Conservation (phyloP, 352 stramenopile species). For the Aphanomyces cochlioides region DNA sequence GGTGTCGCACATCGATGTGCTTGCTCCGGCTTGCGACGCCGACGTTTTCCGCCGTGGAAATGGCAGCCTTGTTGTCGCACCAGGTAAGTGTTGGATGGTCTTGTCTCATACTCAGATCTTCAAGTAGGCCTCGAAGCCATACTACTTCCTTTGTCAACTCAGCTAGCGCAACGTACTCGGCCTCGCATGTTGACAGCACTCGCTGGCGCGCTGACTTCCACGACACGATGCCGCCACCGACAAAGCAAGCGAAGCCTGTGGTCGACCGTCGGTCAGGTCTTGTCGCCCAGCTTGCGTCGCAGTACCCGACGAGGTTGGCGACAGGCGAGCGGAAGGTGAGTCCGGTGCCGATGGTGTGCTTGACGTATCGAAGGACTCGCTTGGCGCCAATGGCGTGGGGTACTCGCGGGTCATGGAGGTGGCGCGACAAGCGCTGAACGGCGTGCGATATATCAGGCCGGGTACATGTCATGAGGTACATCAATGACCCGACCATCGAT, state of each 20-base stretch:
- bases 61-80: conserved; percentile 33
- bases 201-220: conserved; percentile 22
- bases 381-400: conserved; percentile 13
- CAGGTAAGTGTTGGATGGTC: conserved; percentile 24
- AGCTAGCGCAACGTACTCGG: conserved; percentile 33
- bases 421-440: conserved; percentile 6
- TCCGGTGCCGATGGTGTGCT: background rate
- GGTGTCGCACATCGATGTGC: conserved; percentile 35
- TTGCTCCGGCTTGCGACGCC: conserved; percentile 30
- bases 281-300: conserved; percentile 16
- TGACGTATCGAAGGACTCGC: conserved; percentile 9
- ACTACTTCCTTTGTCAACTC: conserved; percentile 30
- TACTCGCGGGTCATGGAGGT: conserved; percentile 19
- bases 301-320: background rate
- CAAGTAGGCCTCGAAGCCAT: conserved; percentile 23
- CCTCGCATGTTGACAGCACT: conserved; percentile 31
- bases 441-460: conserved; percentile 33
- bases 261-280: conserved; percentile 12
- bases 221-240: conserved; percentile 3
- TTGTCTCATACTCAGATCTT: conserved; percentile 23
- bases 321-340: background rate
- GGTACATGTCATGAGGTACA: conserved; percentile 34
- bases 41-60: conserved; percentile 24
- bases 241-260: conserved; percentile 15
- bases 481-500: conserved; percentile 24